Evolutionary conservation across 192 early-diverging fungal genomes (phyloP), one percentile per base, ranked within the genome.

Genomic region (Coemansia sp.): DNA sequence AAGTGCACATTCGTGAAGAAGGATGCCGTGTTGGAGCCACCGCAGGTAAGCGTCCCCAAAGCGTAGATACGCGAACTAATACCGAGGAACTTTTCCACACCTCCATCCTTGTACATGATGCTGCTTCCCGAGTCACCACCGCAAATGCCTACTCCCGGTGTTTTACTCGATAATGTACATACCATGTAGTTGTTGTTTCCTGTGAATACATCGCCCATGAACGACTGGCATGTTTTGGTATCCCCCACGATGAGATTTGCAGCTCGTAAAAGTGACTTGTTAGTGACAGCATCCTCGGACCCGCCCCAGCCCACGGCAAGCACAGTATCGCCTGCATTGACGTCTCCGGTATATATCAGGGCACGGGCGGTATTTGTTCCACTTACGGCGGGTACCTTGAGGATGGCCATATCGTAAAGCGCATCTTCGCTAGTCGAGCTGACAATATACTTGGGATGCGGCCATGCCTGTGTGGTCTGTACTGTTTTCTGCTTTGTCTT

Each of bases 291-390:
- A 0, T 53, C 41, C 2, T 44, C 36, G 7, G 29, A 20, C 3
- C 29, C 14, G 29, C 67, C 67, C 67, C 67, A 69, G 28, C 67
- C 67, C 47, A 69, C 38, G 15, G 67, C 55, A 57, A 57, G 36
- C 1, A 69, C 36, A 29, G 34, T 17, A 31, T 63, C 54, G 2
- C 56, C 55, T 1, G 44, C 29, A 5, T 40, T 45, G n/a, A 69
- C 48, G 9, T 37, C 37, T 7, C 44, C 44, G 23, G 27, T 29
- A 29, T 69, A 56, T 19, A 69, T 57, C 1, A 48, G 25, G 2
- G 62, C 29, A n/a, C 47, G 48, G 36, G 45, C 30, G 0, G 48
- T 41, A 9, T 20, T 6, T 5, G 29, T 15, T 3, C 42, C 45
- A 20, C 29, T 54, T 19, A 38, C 45, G 2, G 31, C 14, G 2